Percentiles rank a stretch among this genome's conserved stretches.
Evolutionary conservation across 2,329 filamentous ascomycete genomes (phyloP).

Genomic region (Curvularia verruculosa): DNA sequence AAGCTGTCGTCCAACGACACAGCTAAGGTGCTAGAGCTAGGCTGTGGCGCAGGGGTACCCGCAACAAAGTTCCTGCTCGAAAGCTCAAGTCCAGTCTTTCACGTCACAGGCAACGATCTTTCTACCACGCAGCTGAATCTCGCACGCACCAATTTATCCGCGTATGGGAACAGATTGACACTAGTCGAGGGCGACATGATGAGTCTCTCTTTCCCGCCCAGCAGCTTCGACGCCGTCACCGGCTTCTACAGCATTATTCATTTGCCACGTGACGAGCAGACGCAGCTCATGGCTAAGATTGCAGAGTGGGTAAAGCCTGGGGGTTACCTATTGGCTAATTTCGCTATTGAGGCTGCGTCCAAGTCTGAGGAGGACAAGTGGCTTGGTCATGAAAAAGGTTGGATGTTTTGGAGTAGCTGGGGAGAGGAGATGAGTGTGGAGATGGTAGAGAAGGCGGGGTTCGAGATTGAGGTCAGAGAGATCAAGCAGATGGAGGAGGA

Average conservation of each 20-base stretch:
- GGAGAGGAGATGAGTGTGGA: conserved; percentile 42
- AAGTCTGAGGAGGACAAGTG: conserved; percentile 32
- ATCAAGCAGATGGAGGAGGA: conserved; percentile 28
- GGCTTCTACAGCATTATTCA: conserved; percentile 64
- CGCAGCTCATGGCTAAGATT: conserved; percentile 53
- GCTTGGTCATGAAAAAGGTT: conserved; percentile 42
- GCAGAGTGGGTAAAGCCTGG: conserved; percentile 59
- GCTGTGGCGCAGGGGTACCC: conserved; percentile 41
- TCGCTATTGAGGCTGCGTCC: conserved; percentile 45
- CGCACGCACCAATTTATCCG: conserved; percentile 31
- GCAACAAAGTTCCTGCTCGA: conserved; percentile 34
- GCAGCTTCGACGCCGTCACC: conserved; percentile 56
- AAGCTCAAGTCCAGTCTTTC: conserved; percentile 22
- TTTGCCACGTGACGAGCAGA: conserved; percentile 60
- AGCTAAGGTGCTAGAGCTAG: conserved; percentile 32
- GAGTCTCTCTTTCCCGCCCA: conserved; percentile 41
- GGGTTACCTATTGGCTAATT: conserved; percentile 51
- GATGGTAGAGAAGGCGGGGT: conserved; percentile 39
- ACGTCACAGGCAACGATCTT: conserved; percentile 53
- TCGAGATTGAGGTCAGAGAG: conserved; percentile 33
- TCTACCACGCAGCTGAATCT: conserved; percentile 49
- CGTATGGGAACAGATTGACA: conserved; percentile 16
- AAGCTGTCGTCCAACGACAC: conserved; percentile 10
- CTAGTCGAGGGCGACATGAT: conserved; percentile 54
- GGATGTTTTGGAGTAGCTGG: conserved; percentile 53